Evolutionary conservation across 108 stramenopile genomes (phyloP).

Genomic region (Nitzschia sp.): DNA sequence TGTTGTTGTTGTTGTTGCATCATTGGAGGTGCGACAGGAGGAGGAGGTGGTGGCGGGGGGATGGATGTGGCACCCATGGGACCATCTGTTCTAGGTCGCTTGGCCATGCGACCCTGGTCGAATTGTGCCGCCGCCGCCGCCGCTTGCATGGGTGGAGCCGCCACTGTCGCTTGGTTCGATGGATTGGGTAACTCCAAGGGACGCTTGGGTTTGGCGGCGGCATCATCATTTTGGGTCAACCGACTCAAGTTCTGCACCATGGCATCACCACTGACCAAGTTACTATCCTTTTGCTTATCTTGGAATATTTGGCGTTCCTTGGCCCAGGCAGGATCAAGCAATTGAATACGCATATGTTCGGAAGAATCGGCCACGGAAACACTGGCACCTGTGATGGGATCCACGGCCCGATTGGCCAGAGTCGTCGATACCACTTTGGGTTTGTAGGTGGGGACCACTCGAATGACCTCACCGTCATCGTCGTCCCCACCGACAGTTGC

Average conservation of each 20-base stretch:
- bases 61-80: neutral
- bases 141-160: neutral
- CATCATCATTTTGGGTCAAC: slow-evolving; percentile 28
- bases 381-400: slow-evolving; percentile 92
- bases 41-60: slow-evolving; percentile 7
- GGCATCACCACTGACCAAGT: slow-evolving; percentile 84
- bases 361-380: slow-evolving; percentile 82
- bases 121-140: neutral
- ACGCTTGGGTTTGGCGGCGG: neutral
- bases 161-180: too few relatives aligned
- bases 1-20: too few relatives aligned
- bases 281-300: slow-evolving; percentile 92
- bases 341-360: slow-evolving; percentile 98
- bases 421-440: slow-evolving; percentile 85
- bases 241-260: slow-evolving; percentile 86
- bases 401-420: slow-evolving; percentile 69
- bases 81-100: neutral
- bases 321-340: slow-evolving; percentile 95
- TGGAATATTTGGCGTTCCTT: slow-evolving; percentile 85
- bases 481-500: slow-evolving; percentile 42
- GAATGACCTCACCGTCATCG: slow-evolving; percentile 76
- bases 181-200: slow-evolving; percentile 9
- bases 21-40: neutral
- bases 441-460: slow-evolving; percentile 87
- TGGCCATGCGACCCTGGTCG: too few relatives aligned